phyloP scores from a whole-genome alignment of 495 filamentous ascomycete species.

The Thozetella sp. region DNA sequence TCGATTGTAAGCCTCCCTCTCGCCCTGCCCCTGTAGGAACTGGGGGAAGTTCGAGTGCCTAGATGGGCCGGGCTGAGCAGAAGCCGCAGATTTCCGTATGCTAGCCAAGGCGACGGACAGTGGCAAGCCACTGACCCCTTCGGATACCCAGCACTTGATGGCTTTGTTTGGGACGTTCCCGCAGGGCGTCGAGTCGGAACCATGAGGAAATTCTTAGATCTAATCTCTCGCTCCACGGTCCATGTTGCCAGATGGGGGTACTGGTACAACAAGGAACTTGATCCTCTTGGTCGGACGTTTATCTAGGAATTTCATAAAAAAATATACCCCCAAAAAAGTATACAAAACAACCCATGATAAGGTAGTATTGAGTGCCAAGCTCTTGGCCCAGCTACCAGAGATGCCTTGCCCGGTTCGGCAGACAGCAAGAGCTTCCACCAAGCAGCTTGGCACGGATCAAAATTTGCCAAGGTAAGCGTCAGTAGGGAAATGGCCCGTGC shows the following conservation, averaged over 20 bases:
- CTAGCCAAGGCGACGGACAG: constrained; percentile 21
- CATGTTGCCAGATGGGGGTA: no score
- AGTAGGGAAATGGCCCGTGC: not conserved
- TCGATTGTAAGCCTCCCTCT: constrained; percentile 21
- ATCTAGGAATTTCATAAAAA: no score
- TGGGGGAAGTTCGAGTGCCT: not conserved
- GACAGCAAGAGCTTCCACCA: no score
- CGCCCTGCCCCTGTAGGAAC: not conserved
- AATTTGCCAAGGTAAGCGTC: not conserved
- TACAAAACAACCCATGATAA: no score
- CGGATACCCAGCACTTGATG: constrained; percentile 28
- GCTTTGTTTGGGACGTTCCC: constrained; percentile 35
- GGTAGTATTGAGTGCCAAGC: no score
- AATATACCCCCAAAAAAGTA: no score
- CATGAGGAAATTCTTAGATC: constrained; percentile 15
- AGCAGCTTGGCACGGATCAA: no score
- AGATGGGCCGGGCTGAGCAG: not conserved
- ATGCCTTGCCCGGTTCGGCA: no score
- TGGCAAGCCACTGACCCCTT: constrained; percentile 16
- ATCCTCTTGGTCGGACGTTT: no score
- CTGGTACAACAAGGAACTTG: no score
- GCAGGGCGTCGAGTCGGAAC: constrained; percentile 27
- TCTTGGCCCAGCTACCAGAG: no score
- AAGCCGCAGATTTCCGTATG: constrained; percentile 28
- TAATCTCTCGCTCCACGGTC: no score